Conservation (phyloP, 768 basidiomycete genomes). For the Russula virescens region DNA sequence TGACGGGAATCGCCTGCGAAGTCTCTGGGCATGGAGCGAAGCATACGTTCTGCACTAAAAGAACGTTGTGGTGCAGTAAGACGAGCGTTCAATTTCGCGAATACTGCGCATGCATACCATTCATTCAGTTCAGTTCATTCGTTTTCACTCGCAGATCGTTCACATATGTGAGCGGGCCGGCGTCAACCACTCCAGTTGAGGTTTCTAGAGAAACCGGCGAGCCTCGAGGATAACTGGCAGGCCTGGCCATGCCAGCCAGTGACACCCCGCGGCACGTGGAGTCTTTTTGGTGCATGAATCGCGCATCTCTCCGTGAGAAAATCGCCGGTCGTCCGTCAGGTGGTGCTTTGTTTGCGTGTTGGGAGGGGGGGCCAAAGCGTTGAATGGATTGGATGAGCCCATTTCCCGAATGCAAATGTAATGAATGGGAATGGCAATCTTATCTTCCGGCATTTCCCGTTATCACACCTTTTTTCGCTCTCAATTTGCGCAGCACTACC, state of each 20-base stretch:
- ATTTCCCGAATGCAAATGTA: not conserved
- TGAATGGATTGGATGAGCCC: not conserved
- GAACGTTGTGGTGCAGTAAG: conserved; percentile 3
- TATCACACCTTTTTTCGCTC: not conserved
- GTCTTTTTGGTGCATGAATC: no score
- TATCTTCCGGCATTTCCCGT: conserved; percentile 8
- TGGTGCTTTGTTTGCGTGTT: no score
- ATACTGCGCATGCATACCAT: not conserved
- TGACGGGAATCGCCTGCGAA: conserved; percentile 11
- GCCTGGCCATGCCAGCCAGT: no score
- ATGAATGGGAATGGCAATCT: conserved; percentile 15
- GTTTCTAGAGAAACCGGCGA: not conserved
- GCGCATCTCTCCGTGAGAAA: no score
- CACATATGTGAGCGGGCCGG: not conserved
- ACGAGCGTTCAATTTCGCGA: not conserved
- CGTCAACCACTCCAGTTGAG: not conserved
- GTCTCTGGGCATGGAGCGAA: not conserved
- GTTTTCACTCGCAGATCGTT: not conserved
- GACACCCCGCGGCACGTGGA: no score
- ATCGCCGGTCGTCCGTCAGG: no score
- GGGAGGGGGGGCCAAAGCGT: no score
- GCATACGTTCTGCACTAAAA: not conserved
- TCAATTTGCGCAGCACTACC: no score
- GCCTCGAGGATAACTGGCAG: not conserved
- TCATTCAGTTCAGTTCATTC: not conserved